phyloP scores from a whole-genome alignment of 768 basidiomycete genomes.

The Naganishia vishniacii region DNA sequence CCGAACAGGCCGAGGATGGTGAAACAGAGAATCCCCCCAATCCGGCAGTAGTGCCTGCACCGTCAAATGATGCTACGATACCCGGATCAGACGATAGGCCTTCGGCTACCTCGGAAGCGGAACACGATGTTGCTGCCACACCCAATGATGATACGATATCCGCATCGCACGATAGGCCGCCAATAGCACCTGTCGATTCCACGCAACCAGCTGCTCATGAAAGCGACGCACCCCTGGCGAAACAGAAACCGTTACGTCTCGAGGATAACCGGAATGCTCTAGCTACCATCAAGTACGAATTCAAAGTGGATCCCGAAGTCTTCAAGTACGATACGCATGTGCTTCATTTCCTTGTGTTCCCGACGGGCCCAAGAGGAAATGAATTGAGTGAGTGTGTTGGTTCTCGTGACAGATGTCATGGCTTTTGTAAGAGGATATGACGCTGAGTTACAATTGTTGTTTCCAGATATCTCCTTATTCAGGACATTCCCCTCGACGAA shows the following conservation, averaged over 20 bases:
- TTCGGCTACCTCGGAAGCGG: background rate
- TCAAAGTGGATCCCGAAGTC: background rate
- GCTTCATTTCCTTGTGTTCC: background rate
- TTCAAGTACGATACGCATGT: background rate
- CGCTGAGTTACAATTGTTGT: too few relatives aligned
- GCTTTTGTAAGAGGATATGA: too few relatives aligned
- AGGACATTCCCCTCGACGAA: background rate
- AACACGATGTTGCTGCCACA: background rate
- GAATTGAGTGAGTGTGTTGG: constrained; percentile 23
- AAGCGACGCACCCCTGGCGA: background rate
- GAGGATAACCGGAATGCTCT: constrained; percentile 8
- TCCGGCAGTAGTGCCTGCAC: too few relatives aligned
- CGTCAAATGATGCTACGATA: too few relatives aligned
- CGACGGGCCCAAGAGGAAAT: constrained; percentile 16
- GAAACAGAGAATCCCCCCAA: too few relatives aligned
- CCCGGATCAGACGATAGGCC: too few relatives aligned
- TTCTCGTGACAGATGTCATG: too few relatives aligned
- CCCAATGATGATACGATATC: too few relatives aligned
- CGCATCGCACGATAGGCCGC: too few relatives aligned
- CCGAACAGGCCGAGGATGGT: too few relatives aligned
- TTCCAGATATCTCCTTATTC: constrained; percentile 18
- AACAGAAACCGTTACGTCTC: background rate
- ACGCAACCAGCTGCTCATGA: too few relatives aligned
- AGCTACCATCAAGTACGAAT: background rate
- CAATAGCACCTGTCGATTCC: too few relatives aligned